Evolutionary conservation across 768 basidiomycete genomes (phyloP).

Genomic region (Hydnum rufescens): DNA sequence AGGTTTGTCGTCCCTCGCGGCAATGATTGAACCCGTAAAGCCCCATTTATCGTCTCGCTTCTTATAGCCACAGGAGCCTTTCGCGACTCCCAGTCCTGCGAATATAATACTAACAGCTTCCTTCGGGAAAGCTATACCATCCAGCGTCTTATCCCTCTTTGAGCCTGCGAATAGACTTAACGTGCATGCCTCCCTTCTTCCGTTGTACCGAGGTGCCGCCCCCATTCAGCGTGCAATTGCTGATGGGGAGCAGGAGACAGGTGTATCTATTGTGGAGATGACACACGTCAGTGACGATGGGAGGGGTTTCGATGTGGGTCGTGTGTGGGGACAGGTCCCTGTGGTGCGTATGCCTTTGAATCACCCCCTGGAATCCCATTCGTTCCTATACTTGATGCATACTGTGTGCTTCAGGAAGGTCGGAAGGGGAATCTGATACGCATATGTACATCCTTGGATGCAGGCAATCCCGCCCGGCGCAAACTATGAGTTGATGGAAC

Average conservation of each 20-base stretch:
- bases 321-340: slow-evolving; percentile 35
- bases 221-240: slow-evolving; percentile 73
- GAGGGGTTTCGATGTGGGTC: slow-evolving; percentile 68
- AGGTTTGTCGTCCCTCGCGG: slow-evolving; percentile 21
- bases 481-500: slow-evolving; percentile 36
- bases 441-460: too few relatives aligned
- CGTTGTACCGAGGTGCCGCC: slow-evolving; percentile 73
- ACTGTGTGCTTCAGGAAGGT: too few relatives aligned
- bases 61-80: too few relatives aligned
- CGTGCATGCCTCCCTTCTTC: slow-evolving; percentile 77
- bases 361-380: too few relatives aligned
- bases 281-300: slow-evolving; percentile 28
- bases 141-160: slow-evolving; percentile 41
- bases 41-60: too few relatives aligned
- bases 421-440: too few relatives aligned
- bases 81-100: too few relatives aligned
- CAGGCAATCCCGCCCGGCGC: slow-evolving; percentile 34
- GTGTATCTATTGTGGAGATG: slow-evolving; percentile 69
- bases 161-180: slow-evolving; percentile 43
- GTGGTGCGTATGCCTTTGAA: slow-evolving; percentile 30
- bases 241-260: slow-evolving; percentile 45
- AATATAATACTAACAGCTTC: slow-evolving; percentile 73
- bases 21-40: not conserved
- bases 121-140: slow-evolving; percentile 70
- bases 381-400: too few relatives aligned